These are phyloP conservation scores for Cercospora zeina DNA, from an alignment of 2,329 filamentous ascomycete species.

Conservation along the genomic window DNA sequence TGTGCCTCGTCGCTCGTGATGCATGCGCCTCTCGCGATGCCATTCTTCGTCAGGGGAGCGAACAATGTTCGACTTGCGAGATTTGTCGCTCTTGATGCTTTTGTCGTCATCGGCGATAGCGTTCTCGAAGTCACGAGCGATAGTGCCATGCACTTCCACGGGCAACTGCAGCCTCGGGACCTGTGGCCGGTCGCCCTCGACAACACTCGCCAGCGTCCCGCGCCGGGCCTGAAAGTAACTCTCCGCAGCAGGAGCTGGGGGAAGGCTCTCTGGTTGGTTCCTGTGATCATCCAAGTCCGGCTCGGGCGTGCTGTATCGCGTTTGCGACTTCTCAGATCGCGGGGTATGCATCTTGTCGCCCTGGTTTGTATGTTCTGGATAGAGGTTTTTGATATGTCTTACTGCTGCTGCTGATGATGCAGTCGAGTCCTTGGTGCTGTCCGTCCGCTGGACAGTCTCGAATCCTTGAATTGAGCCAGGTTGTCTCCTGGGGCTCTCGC, in stretches of 20 bases:
- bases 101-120: slow-evolving; percentile 80
- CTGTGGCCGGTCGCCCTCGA: slow-evolving; percentile 47
- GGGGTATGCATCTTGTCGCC: slow-evolving; percentile 51
- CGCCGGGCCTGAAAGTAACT: slow-evolving; percentile 50
- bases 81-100: slow-evolving; percentile 52
- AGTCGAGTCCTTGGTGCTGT: slow-evolving; percentile 11
- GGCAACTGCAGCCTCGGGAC: slow-evolving; percentile 49
- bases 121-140: slow-evolving; percentile 79
- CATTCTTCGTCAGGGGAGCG: slow-evolving; percentile 38
- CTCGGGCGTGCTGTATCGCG: slow-evolving; percentile 71
- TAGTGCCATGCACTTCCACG: slow-evolving; percentile 44
- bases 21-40: slow-evolving; percentile 35
- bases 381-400: background rate
- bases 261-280: slow-evolving; percentile 62
- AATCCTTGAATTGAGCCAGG: slow-evolving; percentile 16
- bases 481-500: slow-evolving; percentile 19
- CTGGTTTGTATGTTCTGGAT: slow-evolving; percentile 7
- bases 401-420: background rate
- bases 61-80: slow-evolving; percentile 51
- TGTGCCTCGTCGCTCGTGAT: slow-evolving; percentile 25
- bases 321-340: slow-evolving; percentile 66
- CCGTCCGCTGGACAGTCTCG: slow-evolving; percentile 8
- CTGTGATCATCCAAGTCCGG: slow-evolving; percentile 88
- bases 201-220: slow-evolving; percentile 71
- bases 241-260: slow-evolving; percentile 57